Base-by-base conservation (phyloP, 2,329 filamentous ascomycete species). In the Xylariales sp. region DNA sequence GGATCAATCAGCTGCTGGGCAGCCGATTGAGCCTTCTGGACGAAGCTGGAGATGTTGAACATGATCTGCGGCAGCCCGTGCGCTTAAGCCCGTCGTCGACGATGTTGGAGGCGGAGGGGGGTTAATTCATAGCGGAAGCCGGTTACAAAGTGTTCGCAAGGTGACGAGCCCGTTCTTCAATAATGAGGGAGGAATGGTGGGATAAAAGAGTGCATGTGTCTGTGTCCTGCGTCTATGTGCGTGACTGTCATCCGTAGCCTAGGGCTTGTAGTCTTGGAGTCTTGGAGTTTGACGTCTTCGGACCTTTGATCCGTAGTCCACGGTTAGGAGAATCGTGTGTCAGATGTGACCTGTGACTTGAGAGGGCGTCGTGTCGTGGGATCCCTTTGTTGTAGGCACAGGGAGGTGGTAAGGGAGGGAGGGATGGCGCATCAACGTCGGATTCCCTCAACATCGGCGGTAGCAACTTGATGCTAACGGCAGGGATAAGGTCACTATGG, bases 1-100 rank as follows among this genome's bases (percentile, higher is more conserved):
- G 94, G 93, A 81, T 97, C 95, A 83, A 97, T 97, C 82, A 97
- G 86, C 82, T 94, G 93, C 85, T 97, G 94, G 68, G 91, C 91
- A 71, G 77, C 77, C 53, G 77, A 78, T 68, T 78, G 77, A 74
- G 94, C 94, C 87, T 95, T 97, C 82, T 97, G 94, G 77, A 97
- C 94, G 80, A 98, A 90, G 81, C 88, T 95, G 75, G 92, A 85
- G 72, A 89, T 79, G 80, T 85, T 87, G 81, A 89, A 86, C 86
- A 89, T 89, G 80, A 75, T 81, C 12, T 78, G 78, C 70, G 65
- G 72, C 62, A 43, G 71, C 67, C 70, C 71, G 69, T 62, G 68
- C 68, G 74, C 67, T 75, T 68, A 67, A 74, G 73, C 69, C 74
- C 72, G 75, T 73, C 59, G 72, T 67, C 69, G 64, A 58, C 59